These are phyloP conservation scores for Nakazawaea ishiwadae DNA, from an alignment of 805 yeast species.

Conservation along the genomic window DNA sequence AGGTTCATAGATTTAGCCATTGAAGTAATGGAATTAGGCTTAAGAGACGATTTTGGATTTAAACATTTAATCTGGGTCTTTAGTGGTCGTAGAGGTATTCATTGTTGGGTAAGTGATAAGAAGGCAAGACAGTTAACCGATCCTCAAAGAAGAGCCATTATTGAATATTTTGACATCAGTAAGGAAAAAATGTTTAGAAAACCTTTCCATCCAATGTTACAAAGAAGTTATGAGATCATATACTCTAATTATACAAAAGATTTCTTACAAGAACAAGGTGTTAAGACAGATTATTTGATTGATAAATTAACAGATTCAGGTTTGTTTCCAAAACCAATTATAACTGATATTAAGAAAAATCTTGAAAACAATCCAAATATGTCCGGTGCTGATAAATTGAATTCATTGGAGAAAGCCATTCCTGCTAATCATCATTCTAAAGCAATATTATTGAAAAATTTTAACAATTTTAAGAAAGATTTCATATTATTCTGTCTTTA, in stretches of 20 bases:
- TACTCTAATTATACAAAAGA: slow-evolving; percentile 59
- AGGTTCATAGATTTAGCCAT: slow-evolving; percentile 83
- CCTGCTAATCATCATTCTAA: slow-evolving; percentile 39
- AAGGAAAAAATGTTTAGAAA: slow-evolving; percentile 52
- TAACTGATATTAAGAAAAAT: slow-evolving; percentile 24
- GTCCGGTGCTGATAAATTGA: slow-evolving; percentile 70
- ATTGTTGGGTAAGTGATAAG: slow-evolving; percentile 93
- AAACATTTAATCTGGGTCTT: slow-evolving; percentile 88
- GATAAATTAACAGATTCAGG: slow-evolving; percentile 59
- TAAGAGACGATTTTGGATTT: slow-evolving; percentile 87
- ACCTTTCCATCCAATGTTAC: slow-evolving; percentile 87
- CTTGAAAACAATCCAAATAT: slow-evolving; percentile 57
- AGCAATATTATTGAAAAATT: slow-evolving; percentile 26
- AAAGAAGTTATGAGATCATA: slow-evolving; percentile 66
- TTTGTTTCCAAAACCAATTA: slow-evolving; percentile 43
- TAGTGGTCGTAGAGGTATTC: slow-evolving; percentile 98
- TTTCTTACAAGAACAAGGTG: slow-evolving; percentile 78
- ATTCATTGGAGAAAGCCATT: slow-evolving; percentile 57
- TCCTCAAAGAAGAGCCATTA: slow-evolving; percentile 65
- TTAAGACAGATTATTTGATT: slow-evolving; percentile 53
- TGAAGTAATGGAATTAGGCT: slow-evolving; percentile 62
- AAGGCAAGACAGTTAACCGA: slow-evolving; percentile 77
- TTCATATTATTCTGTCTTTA: slow-evolving; percentile 74
- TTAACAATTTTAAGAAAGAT: slow-evolving; percentile 70
- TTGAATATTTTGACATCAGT: slow-evolving; percentile 79